Conservation (phyloP, 2,329 filamentous ascomycete genomes). For the Xylaria digitata region DNA sequence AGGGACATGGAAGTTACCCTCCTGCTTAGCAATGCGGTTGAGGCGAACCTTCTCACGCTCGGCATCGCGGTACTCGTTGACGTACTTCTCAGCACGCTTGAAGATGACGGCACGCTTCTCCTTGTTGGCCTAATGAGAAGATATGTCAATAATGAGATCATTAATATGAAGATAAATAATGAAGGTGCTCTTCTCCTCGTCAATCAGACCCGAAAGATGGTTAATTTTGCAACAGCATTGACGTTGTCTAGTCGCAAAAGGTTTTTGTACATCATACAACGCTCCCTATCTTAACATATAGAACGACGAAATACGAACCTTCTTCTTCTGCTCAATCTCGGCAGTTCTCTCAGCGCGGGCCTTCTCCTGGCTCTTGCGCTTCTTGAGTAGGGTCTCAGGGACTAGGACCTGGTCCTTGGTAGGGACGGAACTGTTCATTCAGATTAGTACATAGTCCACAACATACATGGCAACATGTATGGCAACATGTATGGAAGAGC, state of each 20-base stretch:
- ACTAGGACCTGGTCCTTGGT: constrained; percentile 96
- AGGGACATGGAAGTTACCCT: constrained; percentile 92
- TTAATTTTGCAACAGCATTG: constrained; percentile 98
- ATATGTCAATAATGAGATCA: constrained; percentile 51
- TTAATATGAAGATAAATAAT: not conserved
- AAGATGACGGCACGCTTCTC: constrained; percentile 99
- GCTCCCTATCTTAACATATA: constrained; percentile 42
- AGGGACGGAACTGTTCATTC: constrained; percentile 81
- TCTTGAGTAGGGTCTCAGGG: constrained; percentile 99
- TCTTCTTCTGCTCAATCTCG: constrained; percentile 86
- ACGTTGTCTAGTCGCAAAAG: constrained; percentile 92
- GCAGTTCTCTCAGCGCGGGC: constrained; percentile 88
- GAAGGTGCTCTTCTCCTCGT: constrained; percentile 41
- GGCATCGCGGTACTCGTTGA: constrained; percentile 98
- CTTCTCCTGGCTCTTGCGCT: constrained; percentile 99
- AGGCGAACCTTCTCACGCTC: constrained; percentile 99
- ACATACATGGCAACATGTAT: constrained; percentile 67
- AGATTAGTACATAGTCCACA: constrained; percentile 84
- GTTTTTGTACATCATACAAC: constrained; percentile 89
- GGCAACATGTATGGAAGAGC: constrained; percentile 70
- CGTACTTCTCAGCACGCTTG: constrained; percentile 99
- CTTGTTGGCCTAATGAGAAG: constrained; percentile 82
- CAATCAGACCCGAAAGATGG: constrained; percentile 99
- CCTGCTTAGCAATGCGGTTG: constrained; percentile 86
- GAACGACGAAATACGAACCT: constrained; percentile 70